phyloP scores from a whole-genome alignment of 2,329 filamentous ascomycete species.

The Fusarium sp. region DNA sequence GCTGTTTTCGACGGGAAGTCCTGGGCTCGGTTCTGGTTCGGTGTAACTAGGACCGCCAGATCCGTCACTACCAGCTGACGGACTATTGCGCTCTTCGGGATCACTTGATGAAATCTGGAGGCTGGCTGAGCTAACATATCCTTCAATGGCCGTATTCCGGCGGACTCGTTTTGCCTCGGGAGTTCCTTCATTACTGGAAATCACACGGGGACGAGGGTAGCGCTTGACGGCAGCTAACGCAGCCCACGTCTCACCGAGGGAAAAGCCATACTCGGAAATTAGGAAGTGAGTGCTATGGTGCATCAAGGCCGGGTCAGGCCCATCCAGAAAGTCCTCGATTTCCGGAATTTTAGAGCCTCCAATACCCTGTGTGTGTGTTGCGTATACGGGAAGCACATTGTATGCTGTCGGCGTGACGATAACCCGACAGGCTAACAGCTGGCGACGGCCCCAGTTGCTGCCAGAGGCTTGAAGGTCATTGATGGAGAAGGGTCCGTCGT shows the following conservation, averaged over 20 bases:
- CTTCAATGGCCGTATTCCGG: accelerated
- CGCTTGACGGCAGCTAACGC: background rate
- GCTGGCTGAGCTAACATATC: no score
- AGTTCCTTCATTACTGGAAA: no score
- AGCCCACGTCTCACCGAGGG: background rate
- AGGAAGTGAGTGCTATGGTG: background rate
- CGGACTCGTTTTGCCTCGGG: background rate
- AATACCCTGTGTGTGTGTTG: accelerated
- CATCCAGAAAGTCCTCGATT: accelerated
- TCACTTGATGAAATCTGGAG: no score
- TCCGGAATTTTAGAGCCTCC: accelerated
- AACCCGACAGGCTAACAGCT: background rate
- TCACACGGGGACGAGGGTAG: no score
- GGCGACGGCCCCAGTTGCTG: background rate
- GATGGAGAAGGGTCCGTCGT: accelerated
- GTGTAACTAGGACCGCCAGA: no score
- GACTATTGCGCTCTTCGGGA: no score
- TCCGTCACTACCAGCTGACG: no score
- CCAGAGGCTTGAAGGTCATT: background rate
- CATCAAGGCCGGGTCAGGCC: accelerated
- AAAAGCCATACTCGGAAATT: background rate
- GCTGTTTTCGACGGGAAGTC: no score
- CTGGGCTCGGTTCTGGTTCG: no score
- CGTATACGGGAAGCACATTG: background rate
- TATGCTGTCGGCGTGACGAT: background rate